Evolutionary conservation across 2,329 filamentous ascomycete genomes (phyloP), one percentile per base, ranked within the genome.

Genomic region (Colletotrichum scovillei): DNA sequence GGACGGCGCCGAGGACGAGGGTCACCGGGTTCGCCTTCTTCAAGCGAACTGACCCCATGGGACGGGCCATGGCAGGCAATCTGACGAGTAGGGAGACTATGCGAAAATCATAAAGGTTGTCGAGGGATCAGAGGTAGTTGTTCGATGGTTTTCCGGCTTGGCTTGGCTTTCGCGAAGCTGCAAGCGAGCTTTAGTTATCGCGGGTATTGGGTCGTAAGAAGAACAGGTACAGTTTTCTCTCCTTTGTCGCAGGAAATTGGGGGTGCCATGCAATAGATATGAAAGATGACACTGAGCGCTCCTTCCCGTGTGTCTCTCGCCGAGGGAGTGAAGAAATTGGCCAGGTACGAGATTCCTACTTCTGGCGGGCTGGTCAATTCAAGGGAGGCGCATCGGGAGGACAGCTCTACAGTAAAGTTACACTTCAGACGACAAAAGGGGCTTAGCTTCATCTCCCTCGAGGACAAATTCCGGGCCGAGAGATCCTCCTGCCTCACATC

Each of bases 1-100:
- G 88, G 71, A 94, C 84, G 77, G 86, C 88, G 78, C 94, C 94
- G 76, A 97, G 87, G 77, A 92, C 82, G 76, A 96, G 86, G 67
- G 93, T 96, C 80, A 93, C 88, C 75, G 94, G 92, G 84, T 91
- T 97, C 81, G 92, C 91, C 85, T 93, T 93, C 85, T 94, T 94
- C 81, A 96, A 89, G 84, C 94, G 93, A 77, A 90, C 88, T 77
- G 89, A 86, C 79, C 90, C 89, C 86, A 92, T 86, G 81, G 88
- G 85, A 81, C 88, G 86, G 80, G 88, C 86, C 88, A 89, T 89
- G 82, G 82, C 52, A 67, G 76, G 78, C 65, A 57, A 56, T 53
- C 60, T 75, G 59, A 74, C 53, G 73, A 46, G 63, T 59, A 30
- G 58, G 83, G 71, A 55, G 67, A 70, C 35, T 58, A 72, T 69